phyloP scores from a whole-genome alignment of 345 rosid genomes.

The Balakata baccata region DNA sequence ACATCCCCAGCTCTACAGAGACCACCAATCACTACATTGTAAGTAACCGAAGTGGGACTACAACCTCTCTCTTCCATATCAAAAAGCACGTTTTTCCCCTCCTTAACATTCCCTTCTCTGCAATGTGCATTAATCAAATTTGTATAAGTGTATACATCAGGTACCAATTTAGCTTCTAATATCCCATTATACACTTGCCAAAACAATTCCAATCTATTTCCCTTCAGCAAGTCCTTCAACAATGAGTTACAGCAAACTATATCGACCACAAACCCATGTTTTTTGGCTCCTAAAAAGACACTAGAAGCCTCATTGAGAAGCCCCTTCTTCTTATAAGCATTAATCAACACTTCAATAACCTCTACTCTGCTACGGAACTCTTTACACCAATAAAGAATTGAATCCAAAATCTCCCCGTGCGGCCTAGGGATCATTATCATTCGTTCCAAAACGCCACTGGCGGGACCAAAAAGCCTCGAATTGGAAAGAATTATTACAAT shows the following conservation, averaged over 20 bases:
- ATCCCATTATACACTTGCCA: constrained; percentile 58
- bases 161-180: constrained; percentile 43
- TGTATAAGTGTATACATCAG: constrained; percentile 49
- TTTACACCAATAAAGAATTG: constrained; percentile 41
- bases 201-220: constrained; percentile 49
- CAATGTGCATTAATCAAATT: constrained; percentile 61
- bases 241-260: constrained; percentile 51
- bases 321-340: constrained; percentile 50
- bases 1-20: constrained; percentile 53
- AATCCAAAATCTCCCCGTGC: constrained; percentile 43
- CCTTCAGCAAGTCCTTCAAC: constrained; percentile 57
- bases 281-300: constrained; percentile 35
- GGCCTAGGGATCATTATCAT: constrained; percentile 47
- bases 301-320: constrained; percentile 47
- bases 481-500: constrained; percentile 51
- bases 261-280: constrained; percentile 35
- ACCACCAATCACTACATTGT: constrained; percentile 52
- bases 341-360: constrained; percentile 51
- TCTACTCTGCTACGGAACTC: constrained; percentile 28
- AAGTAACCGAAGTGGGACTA: constrained; percentile 39
- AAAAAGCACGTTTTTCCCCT: constrained; percentile 40
- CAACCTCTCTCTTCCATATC: constrained; percentile 53
- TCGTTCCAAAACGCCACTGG: constrained; percentile 35
- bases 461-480: constrained; percentile 40
- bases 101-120: constrained; percentile 43